These are phyloP conservation scores for Lasiosphaeria hispida DNA, from an alignment of 495 filamentous ascomycete species.

Conservation along the genomic window DNA sequence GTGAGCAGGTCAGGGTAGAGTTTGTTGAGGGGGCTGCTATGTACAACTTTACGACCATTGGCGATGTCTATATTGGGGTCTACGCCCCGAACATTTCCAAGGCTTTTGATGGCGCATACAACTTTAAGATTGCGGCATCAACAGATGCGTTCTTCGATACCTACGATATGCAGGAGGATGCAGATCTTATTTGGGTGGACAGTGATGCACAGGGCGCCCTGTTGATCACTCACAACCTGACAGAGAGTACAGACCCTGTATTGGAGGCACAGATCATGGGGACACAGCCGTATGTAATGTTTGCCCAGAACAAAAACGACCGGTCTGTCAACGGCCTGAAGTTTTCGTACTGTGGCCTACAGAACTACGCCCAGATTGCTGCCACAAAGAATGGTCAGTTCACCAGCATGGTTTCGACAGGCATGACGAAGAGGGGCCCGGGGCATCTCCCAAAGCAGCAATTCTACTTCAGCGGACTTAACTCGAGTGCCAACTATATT, in stretches of 20 bases:
- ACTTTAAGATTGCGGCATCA: conserved; percentile 80
- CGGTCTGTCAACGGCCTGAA: conserved; percentile 62
- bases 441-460: conserved; percentile 72
- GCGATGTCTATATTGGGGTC: conserved; percentile 72
- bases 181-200: conserved; percentile 69
- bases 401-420: conserved; percentile 49
- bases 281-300: conserved; percentile 70
- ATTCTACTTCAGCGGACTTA: conserved; percentile 76
- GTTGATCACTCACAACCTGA: conserved; percentile 69
- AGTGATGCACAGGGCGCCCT: conserved; percentile 75
- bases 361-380: conserved; percentile 59
- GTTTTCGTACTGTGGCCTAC: conserved; percentile 72
- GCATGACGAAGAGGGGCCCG: conserved; percentile 64
- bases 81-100: conserved; percentile 60
- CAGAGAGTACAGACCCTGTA: conserved; percentile 37
- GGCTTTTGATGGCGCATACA: conserved; percentile 60
- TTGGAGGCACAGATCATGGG: conserved; percentile 56
- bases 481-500: conserved; percentile 64
- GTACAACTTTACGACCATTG: conserved; percentile 50
- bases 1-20: conserved; percentile 40
- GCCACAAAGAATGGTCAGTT: conserved; percentile 44
- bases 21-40: conserved; percentile 61
- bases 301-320: conserved; percentile 66
- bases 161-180: conserved; percentile 42
- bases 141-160: conserved; percentile 69